These are phyloP conservation scores for Cladosporium cucumerinum DNA, from an alignment of 2,329 filamentous ascomycete genomes.

Conservation along the genomic window DNA sequence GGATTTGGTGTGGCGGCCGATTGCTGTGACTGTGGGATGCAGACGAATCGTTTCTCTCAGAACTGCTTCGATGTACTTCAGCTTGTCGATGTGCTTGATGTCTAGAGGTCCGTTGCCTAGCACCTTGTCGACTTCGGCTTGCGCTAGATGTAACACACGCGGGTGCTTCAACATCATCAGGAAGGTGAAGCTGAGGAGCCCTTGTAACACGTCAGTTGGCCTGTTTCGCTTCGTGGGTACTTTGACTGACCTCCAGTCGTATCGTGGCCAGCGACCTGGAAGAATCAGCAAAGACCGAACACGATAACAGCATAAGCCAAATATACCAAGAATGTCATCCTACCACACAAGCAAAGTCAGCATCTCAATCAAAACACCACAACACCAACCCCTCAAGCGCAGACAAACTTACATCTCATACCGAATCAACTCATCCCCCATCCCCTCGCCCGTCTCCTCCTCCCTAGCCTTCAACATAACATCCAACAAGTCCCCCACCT, in stretches of 20 bases:
- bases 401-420: constrained; percentile 54
- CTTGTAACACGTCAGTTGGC: neutral
- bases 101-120: constrained; percentile 46
- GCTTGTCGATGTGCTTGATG: constrained; percentile 49
- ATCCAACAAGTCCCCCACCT: constrained; percentile 54
- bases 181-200: constrained; percentile 40
- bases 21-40: constrained; percentile 44
- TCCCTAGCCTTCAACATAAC: constrained; percentile 59
- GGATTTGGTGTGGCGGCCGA: constrained; percentile 9
- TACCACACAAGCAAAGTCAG: neutral
- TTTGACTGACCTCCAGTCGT: constrained; percentile 13
- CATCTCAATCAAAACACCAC: neutral
- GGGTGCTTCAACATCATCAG: constrained; percentile 54
- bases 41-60: constrained; percentile 56
- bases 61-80: constrained; percentile 54
- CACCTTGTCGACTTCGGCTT: constrained; percentile 54
- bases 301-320: neutral
- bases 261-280: constrained; percentile 31
- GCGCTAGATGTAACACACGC: constrained; percentile 46
- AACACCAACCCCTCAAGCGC: too few species aligned
- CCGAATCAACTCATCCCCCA: constrained; percentile 60
- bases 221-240: neutral
- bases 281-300: neutral
- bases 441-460: constrained; percentile 56
- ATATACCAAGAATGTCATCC: constrained; percentile 59